phyloP scores from a whole-genome alignment of 1,284 basidiomycete species.

The Mycosarcoma maydis region DNA sequence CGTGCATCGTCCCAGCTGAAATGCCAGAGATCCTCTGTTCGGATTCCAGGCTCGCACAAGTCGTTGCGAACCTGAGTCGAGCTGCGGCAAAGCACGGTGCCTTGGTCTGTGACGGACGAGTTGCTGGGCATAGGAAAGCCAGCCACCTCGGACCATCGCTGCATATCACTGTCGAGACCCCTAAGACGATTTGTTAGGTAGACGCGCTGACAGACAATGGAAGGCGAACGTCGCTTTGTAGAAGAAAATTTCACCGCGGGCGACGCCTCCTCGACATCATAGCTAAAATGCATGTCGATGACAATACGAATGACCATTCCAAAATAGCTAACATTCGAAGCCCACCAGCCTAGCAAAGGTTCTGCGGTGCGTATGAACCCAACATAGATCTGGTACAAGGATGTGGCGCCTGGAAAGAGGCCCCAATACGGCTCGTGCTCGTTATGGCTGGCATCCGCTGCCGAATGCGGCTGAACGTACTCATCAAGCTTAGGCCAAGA shows the following conservation, averaged over 20 bases:
- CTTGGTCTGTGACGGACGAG: constrained; percentile 33
- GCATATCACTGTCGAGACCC: constrained; percentile 37
- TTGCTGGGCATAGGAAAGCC: constrained; percentile 42
- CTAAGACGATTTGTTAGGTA: constrained; percentile 43
- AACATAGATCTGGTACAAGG: constrained; percentile 34
- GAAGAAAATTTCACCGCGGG: neutral
- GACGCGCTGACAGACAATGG: constrained; percentile 41
- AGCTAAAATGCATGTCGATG: constrained; percentile 21
- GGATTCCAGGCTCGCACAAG: constrained; percentile 41
- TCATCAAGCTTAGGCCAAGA: constrained; percentile 25
- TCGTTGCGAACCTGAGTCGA: constrained; percentile 33
- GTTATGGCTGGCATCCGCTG: neutral
- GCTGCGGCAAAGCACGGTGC: constrained; percentile 34
- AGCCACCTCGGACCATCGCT: constrained; percentile 29
- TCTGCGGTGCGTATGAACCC: constrained; percentile 26
- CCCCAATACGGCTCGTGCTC: neutral
- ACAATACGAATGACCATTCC: constrained; percentile 43
- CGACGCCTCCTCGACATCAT: neutral
- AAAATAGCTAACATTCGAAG: constrained; percentile 39
- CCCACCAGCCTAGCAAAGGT: constrained; percentile 49
- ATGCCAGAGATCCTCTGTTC: constrained; percentile 40
- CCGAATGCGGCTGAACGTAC: neutral
- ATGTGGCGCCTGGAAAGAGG: constrained; percentile 25
- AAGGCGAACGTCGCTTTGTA: constrained; percentile 9
- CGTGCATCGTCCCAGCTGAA: constrained; percentile 34